Percentiles rank a stretch among this genome's conserved stretches.
Evolutionary conservation across 2,329 filamentous ascomycete genomes (phyloP).

Genomic region (Penicillium sp.): DNA sequence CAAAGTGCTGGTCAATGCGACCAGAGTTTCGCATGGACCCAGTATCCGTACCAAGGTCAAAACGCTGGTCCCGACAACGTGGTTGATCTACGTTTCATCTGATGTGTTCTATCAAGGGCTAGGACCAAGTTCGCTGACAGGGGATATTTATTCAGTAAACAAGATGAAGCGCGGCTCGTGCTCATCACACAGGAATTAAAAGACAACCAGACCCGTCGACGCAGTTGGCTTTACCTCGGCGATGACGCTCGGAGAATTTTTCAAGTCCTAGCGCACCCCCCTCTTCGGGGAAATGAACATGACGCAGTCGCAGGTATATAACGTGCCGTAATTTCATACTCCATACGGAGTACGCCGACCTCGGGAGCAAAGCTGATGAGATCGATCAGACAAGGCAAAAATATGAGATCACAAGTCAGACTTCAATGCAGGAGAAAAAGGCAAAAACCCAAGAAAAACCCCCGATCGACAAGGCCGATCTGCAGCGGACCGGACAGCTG

Average conservation of each 20-base stretch:
- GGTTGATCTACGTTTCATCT: conserved; percentile 1
- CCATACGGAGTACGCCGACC: neutral
- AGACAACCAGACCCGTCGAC: neutral
- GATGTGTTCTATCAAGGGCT: conserved; percentile 1
- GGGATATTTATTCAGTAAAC: neutral
- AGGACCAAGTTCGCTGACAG: neutral
- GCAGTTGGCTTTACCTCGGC: neutral
- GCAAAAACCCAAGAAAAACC: neutral
- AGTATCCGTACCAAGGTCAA: neutral
- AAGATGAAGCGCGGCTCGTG: too few relatives aligned
- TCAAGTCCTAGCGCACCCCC: neutral
- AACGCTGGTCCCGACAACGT: neutral
- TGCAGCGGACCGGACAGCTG: conserved; percentile 11
- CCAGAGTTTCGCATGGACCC: neutral
- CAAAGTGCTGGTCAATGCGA: neutral
- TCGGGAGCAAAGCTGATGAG: neutral
- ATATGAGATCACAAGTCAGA: neutral
- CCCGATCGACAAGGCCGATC: conserved; percentile 20
- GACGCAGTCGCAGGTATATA: neutral
- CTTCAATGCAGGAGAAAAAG: neutral
- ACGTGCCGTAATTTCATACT: neutral
- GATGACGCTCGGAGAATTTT: neutral
- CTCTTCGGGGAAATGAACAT: neutral
- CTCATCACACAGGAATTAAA: neutral
- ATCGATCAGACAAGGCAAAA: neutral